phyloP scores from a whole-genome alignment of 169 alveolate genomes.

The Plasmodium yoelii region DNA sequence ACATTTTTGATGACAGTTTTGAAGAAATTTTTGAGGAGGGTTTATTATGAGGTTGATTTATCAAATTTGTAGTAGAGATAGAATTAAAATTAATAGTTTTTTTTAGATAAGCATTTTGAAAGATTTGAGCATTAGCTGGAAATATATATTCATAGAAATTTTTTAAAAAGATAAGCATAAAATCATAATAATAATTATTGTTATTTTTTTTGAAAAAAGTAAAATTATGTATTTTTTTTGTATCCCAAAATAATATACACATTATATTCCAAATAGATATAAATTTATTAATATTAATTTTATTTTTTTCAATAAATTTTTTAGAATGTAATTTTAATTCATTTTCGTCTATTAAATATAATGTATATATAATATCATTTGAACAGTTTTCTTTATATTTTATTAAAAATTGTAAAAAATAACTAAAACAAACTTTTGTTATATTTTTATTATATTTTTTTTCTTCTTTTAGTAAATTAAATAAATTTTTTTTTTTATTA shows the following conservation, averaged over 20 bases:
- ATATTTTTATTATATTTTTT: slow-evolving; percentile 16
- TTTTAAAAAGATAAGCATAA: slow-evolving; percentile 59
- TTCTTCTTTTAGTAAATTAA: slow-evolving; percentile 38
- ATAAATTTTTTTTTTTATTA: slow-evolving; percentile 42
- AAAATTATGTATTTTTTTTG: slow-evolving; percentile 33
- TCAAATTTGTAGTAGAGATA: too few relatives aligned
- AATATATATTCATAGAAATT: slow-evolving; percentile 26
- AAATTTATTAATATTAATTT: slow-evolving; percentile 52
- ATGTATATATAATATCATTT: slow-evolving; percentile 46
- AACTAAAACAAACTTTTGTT: slow-evolving; percentile 30
- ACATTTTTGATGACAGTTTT: too few relatives aligned
- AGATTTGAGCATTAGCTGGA: not conserved
- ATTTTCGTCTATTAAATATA: slow-evolving; percentile 31
- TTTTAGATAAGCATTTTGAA: too few relatives aligned
- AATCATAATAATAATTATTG: slow-evolving; percentile 56
- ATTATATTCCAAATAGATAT: slow-evolving; percentile 64
- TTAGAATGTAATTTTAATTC: slow-evolving; percentile 26
- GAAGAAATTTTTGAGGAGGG: not conserved
- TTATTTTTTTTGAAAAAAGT: slow-evolving; percentile 24
- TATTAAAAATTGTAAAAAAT: slow-evolving; percentile 37
- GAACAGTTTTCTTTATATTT: slow-evolving; percentile 64
- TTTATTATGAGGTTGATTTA: not conserved
- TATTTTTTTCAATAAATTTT: slow-evolving; percentile 26
- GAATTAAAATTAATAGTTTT: too few relatives aligned
- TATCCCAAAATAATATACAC: slow-evolving; percentile 70